Evolutionary conservation across 495 filamentous ascomycete species (phyloP), one percentile per base, ranked within the genome.

Genomic region (Usnea hakonensis): DNA sequence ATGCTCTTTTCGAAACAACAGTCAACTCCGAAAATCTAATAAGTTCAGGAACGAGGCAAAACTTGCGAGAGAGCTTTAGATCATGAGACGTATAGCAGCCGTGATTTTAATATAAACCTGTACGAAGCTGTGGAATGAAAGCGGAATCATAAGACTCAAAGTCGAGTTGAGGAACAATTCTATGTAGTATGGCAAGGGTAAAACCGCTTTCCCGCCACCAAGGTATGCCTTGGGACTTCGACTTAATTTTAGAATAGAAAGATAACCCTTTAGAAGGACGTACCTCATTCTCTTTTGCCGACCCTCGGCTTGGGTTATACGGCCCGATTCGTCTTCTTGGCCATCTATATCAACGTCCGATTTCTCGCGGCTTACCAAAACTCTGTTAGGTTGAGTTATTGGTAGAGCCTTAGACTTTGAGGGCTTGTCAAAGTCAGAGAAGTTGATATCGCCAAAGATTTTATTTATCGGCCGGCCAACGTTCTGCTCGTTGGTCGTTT

Each of bases 351-450:
- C 77, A 35, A 79, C 71, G 36, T 75, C 69, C 19, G 64, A 65
- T 19, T 77, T 73, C 38, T 75, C 64, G 5, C 73, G 74, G 33
- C 37, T 41, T 1, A 30, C 60, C 40, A 5, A 50, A 8, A 67
- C 71, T 30, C 75, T 81, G 62, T 86, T 80, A 14, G 91, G 90
- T 21, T 79, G 79, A 17, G 92, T 75, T 57, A 96, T 94, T 3
- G 91, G 90, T 61, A 96, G 80, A 33, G 89, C 89, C 72, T 90
- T 96, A 6, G 87, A 88, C 58, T 88, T 89, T 4, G 73, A 58
- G 17, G 87, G 77, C 68, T 87, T 85, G 26, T 80, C 73, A 48
- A 83, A 75, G 19, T 91, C 84, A 32, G 74, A 76, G 17, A 90
- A 68, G 57, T 89, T 83, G 66, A 91, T 83, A 37, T 86, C 86